Conservation (phyloP, 192 early-diverging fungal species). For the Globomyces pollinis-pini region DNA sequence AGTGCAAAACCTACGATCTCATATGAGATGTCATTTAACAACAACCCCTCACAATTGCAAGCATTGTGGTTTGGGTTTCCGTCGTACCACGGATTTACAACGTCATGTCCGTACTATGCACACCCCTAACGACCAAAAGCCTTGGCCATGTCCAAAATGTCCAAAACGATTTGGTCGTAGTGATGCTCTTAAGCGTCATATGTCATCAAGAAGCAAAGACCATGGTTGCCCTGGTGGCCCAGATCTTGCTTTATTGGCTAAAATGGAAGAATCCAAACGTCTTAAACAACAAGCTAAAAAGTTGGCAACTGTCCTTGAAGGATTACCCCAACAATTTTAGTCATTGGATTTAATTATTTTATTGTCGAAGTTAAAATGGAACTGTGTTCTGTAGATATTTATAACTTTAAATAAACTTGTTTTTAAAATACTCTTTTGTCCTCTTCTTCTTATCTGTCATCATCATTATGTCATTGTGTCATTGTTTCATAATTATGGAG, state of each 20-base stretch:
- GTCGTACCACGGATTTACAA: slow-evolving; percentile 66
- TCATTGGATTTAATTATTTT: too few relatives aligned
- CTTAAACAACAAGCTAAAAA: not conserved
- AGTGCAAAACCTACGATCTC: slow-evolving; percentile 73
- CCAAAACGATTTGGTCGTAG: slow-evolving; percentile 3
- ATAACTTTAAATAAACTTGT: too few relatives aligned
- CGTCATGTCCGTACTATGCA: slow-evolving; percentile 55
- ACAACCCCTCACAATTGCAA: slow-evolving; percentile 11
- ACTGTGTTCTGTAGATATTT: too few relatives aligned
- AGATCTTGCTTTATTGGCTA: not conserved
- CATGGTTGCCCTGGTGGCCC: slow-evolving; percentile 9
- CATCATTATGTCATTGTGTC: too few relatives aligned
- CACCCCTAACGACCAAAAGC: slow-evolving; percentile 11
- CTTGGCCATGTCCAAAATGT: slow-evolving; percentile 8
- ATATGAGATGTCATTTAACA: slow-evolving; percentile 58
- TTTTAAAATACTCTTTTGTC: too few relatives aligned
- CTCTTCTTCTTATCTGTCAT: too few relatives aligned
- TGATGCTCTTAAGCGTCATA: slow-evolving; percentile 10
- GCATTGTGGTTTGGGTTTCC: slow-evolving; percentile 57
- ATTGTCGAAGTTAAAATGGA: too few relatives aligned
- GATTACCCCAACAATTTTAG: too few relatives aligned
- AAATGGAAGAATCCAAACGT: slow-evolving; percentile 9
- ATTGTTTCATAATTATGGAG: too few relatives aligned
- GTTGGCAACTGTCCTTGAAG: slow-evolving; percentile 5
- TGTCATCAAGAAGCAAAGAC: slow-evolving; percentile 6